Conservation (phyloP, 192 early-diverging fungal species). For the Coemansia sp. region DNA sequence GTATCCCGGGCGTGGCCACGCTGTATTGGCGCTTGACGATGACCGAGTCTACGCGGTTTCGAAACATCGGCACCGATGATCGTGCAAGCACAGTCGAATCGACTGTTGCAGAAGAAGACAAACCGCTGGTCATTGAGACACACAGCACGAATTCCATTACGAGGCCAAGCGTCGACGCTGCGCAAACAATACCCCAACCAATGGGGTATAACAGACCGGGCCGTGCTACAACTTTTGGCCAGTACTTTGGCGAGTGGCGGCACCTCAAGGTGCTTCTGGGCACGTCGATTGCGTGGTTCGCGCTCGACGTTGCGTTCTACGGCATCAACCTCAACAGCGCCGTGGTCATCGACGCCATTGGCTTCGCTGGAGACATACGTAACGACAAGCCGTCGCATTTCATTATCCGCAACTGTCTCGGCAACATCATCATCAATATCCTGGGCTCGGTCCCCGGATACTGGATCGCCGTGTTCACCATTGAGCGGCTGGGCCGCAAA, state of each 20-base stretch:
- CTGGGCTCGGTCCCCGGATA: conserved; percentile 94
- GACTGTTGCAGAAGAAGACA: neutral
- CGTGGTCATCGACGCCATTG: conserved; percentile 69
- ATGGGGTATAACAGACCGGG: neutral
- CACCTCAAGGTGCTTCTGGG: conserved; percentile 80
- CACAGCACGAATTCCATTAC: conserved; percentile 54
- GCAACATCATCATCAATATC: conserved; percentile 89
- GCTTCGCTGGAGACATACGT: conserved; percentile 46
- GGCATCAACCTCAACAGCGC: conserved; percentile 81
- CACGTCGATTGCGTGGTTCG: conserved; percentile 75
- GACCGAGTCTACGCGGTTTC: conserved; percentile 87
- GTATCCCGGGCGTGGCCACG: conserved; percentile 76
- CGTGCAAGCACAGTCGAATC: neutral
- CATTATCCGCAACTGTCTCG: conserved; percentile 72
- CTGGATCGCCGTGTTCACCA: conserved; percentile 88
- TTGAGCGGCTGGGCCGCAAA: conserved; percentile 89
- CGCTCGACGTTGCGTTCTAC: conserved; percentile 79
- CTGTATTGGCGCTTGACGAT: conserved; percentile 85
- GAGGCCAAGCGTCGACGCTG: neutral
- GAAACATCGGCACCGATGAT: neutral
- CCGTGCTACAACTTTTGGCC: neutral
- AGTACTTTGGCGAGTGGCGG: conserved; percentile 12
- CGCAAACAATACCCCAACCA: neutral
- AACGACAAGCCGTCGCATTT: conserved; percentile 23
- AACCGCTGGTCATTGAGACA: conserved; percentile 67